Conservation (phyloP, 345 rosid species). For the Rhodamnia rubescens region DNA sequence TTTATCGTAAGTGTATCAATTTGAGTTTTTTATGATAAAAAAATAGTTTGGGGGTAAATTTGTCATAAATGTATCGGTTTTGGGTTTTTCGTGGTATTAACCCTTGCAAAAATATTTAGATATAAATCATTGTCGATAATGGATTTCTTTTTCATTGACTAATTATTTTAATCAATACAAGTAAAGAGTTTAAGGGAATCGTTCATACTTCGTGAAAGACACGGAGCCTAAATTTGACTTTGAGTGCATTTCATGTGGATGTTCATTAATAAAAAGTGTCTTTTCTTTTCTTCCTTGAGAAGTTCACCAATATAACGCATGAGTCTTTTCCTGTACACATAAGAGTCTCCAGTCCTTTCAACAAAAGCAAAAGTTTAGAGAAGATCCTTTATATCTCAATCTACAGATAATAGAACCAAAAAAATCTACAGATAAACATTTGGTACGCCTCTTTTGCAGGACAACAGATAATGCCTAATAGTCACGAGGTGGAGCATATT, state of each 20-base stretch:
- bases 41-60: no score
- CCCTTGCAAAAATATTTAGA: no score
- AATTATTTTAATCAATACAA: no score
- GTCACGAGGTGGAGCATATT: not conserved
- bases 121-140: no score
- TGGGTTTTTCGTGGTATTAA: no score
- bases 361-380: not conserved
- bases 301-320: not conserved
- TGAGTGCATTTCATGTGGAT: not conserved
- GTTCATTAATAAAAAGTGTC: not conserved
- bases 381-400: not conserved
- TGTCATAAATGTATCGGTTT: no score
- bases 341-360: not conserved
- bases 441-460: not conserved
- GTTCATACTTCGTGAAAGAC: no score
- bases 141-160: no score
- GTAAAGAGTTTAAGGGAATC: no score
- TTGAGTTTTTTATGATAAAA: no score
- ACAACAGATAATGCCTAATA: not conserved
- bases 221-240: not conserved
- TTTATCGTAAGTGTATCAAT: no score
- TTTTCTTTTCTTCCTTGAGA: not conserved
- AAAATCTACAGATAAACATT: not conserved
- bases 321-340: not conserved
- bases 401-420: not conserved